These are phyloP conservation scores for Sporothrix variecibatus DNA, from an alignment of 2,329 filamentous ascomycete species.

Conservation along the genomic window DNA sequence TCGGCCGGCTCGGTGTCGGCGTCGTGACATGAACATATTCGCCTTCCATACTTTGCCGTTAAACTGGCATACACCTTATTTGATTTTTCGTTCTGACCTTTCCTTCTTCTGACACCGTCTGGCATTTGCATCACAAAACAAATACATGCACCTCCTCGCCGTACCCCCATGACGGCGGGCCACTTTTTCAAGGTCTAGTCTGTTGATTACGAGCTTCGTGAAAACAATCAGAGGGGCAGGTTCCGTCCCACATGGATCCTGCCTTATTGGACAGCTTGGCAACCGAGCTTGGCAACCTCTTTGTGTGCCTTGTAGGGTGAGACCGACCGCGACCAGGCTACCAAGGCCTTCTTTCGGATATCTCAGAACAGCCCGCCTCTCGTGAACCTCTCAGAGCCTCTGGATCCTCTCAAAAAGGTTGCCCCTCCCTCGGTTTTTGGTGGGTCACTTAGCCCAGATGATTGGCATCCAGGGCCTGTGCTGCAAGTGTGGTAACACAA, in stretches of 20 bases:
- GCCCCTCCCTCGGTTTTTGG: neutral
- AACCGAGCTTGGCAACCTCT: neutral
- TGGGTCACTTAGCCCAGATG: neutral
- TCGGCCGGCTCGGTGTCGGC: neutral
- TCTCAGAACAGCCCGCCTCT: neutral
- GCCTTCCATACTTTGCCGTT: neutral
- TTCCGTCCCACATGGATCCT: neutral
- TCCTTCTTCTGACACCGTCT: neutral
- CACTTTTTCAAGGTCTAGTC: neutral
- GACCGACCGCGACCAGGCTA: neutral
- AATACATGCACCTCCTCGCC: neutral
- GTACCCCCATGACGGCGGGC: neutral
- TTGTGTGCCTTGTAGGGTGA: neutral
- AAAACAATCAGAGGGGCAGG: neutral
- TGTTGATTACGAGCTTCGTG: neutral
- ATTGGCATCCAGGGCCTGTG: neutral
- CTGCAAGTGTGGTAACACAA: conserved; percentile 16
- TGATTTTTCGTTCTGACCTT: neutral
- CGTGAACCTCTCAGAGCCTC: neutral
- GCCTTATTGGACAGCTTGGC: neutral
- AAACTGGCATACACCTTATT: neutral
- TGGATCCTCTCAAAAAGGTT: neutral
- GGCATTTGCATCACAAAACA: neutral
- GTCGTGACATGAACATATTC: neutral
- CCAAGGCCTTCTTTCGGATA: neutral